Percentiles rank a stretch among this genome's conserved stretches.
Conservation (phyloP, 345 rosid species). For the Citrus mangshanensis region DNA sequence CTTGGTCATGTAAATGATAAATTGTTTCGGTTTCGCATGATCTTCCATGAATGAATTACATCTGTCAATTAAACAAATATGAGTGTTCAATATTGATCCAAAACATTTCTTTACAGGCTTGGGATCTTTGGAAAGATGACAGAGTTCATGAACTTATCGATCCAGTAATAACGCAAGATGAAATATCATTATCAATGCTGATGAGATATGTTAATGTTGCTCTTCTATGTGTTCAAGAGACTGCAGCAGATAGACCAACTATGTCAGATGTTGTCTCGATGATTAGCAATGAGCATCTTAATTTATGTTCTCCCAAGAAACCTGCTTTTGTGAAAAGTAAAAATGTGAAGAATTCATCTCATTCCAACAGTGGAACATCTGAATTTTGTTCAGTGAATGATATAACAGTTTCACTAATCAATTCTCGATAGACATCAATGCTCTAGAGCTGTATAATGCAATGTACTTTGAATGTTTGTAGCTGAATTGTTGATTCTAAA, state of each 20-base stretch:
- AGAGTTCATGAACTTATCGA: not conserved
- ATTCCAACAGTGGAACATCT: not conserved
- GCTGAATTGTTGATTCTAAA: too few relatives aligned
- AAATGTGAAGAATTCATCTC: not conserved
- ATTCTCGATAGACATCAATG: constrained; percentile 6
- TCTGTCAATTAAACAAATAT: not conserved
- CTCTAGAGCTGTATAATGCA: not conserved
- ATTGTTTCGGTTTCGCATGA: not conserved
- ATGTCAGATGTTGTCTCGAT: not conserved
- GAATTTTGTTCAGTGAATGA: not conserved
- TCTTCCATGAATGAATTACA: not conserved
- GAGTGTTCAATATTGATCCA: too few relatives aligned
- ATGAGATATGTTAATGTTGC: not conserved
- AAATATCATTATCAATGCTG: not conserved
- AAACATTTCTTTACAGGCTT: not conserved
- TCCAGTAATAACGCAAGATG: not conserved
- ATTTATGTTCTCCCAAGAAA: not conserved
- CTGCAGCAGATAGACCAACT: not conserved
- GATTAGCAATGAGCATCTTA: not conserved
- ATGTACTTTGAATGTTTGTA: too few relatives aligned
- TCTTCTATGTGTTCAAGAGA: not conserved
- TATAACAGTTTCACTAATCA: too few relatives aligned
- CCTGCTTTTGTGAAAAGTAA: not conserved
- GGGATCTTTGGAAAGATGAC: not conserved
- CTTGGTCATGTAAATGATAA: constrained; percentile 21